Evolutionary conservation across 2,329 filamentous ascomycete species (phyloP).

Genomic region (Pseudogymnoascus sp.): DNA sequence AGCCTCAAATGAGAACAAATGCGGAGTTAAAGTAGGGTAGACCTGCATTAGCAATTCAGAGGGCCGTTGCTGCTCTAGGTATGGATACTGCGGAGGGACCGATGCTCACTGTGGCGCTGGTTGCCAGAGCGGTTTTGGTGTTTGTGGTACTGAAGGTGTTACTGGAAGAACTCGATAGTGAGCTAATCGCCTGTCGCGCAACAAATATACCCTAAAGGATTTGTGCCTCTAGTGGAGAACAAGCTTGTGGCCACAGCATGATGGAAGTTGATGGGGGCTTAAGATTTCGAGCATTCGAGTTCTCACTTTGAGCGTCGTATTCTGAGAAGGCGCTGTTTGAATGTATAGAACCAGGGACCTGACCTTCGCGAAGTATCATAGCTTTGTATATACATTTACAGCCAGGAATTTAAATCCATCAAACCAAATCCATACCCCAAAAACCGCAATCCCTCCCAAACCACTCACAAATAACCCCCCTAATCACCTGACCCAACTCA

Average conservation of each 20-base stretch:
- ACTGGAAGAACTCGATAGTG: background rate
- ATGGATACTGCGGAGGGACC: conserved; percentile 33
- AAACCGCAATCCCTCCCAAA: background rate
- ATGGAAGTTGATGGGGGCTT: no score
- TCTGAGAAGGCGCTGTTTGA: background rate
- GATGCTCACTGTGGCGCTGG: conserved; percentile 30
- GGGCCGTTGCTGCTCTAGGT: conserved; percentile 34
- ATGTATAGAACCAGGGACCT: no score
- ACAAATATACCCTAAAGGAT: background rate
- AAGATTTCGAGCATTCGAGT: background rate
- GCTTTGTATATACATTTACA: background rate
- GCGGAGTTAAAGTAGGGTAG: background rate
- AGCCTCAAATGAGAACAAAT: background rate
- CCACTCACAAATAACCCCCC: background rate
- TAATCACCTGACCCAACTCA: background rate
- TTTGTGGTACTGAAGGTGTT: conserved; percentile 19
- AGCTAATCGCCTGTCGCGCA: no score
- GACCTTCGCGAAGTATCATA: background rate
- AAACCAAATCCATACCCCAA: background rate
- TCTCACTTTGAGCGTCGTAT: background rate
- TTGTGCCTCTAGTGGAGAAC: background rate
- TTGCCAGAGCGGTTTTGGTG: conserved; percentile 31
- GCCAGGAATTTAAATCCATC: background rate
- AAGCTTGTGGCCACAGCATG: no score
- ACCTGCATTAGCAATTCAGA: background rate